A percentile compares a stretch with the other conserved stretches of the same genome.
phyloP scores from a whole-genome alignment of 768 basidiomycete species.

The Trametes maxima region DNA sequence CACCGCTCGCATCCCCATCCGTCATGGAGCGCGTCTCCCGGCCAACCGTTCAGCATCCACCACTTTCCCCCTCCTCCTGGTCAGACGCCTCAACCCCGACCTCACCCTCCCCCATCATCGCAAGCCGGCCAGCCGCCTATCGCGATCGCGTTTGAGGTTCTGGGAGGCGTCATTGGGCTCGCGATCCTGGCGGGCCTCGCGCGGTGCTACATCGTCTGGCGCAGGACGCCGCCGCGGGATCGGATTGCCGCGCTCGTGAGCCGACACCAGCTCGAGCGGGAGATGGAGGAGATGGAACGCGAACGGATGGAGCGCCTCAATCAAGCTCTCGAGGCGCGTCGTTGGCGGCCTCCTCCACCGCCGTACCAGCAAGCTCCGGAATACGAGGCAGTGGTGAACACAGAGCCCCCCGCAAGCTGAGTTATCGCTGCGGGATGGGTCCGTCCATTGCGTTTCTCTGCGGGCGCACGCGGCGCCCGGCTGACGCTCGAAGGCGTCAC shows the following conservation, averaged over 20 bases:
- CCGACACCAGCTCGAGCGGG: conserved; percentile 50
- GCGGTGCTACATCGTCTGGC: conserved; percentile 48
- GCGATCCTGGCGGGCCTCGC: conserved; percentile 39
- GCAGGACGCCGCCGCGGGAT: conserved; percentile 48
- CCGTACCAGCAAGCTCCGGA: conserved; percentile 56
- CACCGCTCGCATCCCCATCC: conserved; percentile 1
- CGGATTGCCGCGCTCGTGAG: conserved; percentile 45
- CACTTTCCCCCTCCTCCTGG: conserved; percentile 7
- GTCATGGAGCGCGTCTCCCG: conserved; percentile 2
- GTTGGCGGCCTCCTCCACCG: conserved; percentile 48
- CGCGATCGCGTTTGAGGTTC: conserved; percentile 47
- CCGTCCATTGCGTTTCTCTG: neutral
- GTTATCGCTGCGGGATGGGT: neutral
- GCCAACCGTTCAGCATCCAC: conserved; percentile 1
- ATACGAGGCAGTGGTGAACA: conserved; percentile 37
- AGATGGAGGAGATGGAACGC: conserved; percentile 51
- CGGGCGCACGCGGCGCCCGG: no score
- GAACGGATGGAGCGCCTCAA: conserved; percentile 33
- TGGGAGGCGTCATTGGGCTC: conserved; percentile 45
- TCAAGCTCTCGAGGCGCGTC: conserved; percentile 28
- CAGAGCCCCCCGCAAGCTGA: conserved; percentile 1
- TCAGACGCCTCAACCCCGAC: conserved; percentile 4
- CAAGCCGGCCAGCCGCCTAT: conserved; percentile 31
- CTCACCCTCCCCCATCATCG: conserved; percentile 12
- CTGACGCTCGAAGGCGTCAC: no score